Conservation (phyloP, 306 rosid species). For the Carpinus viminea region DNA sequence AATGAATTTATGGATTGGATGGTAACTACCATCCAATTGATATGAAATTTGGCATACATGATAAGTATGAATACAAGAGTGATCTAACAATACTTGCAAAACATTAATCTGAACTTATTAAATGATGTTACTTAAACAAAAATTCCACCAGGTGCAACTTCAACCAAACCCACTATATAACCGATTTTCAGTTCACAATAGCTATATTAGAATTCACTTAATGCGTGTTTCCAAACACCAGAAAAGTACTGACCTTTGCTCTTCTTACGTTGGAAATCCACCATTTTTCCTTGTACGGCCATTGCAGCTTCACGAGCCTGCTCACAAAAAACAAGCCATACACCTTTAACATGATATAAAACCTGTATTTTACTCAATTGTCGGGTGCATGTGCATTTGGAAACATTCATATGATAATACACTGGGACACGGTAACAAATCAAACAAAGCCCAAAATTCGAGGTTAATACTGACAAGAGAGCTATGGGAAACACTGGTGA, state of each 20-base stretch:
- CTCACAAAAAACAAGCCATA: constrained; percentile 31
- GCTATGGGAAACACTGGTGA: background rate
- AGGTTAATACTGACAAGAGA: background rate
- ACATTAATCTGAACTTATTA: background rate
- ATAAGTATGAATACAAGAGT: background rate
- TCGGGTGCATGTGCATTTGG: background rate
- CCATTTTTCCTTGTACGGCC: constrained; percentile 82
- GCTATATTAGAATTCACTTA: background rate
- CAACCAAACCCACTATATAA: background rate
- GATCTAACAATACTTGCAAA: background rate
- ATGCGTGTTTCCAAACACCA: background rate
- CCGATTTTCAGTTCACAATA: background rate
- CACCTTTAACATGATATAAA: background rate
- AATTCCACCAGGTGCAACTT: background rate
- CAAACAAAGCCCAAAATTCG: background rate
- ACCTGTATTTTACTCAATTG: background rate
- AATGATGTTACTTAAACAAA: background rate
- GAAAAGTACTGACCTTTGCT: constrained; percentile 69
- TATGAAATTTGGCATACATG: background rate
- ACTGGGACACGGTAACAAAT: background rate
- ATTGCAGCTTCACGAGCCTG: constrained; percentile 97
- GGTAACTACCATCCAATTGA: background rate
- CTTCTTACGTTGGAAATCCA: constrained; percentile 93
- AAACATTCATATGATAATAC: background rate
- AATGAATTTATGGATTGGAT: background rate